Evolutionary conservation across 345 rosid genomes (phyloP), one percentile per base, ranked within the genome.

Genomic region (Pugionium dolabratum): DNA sequence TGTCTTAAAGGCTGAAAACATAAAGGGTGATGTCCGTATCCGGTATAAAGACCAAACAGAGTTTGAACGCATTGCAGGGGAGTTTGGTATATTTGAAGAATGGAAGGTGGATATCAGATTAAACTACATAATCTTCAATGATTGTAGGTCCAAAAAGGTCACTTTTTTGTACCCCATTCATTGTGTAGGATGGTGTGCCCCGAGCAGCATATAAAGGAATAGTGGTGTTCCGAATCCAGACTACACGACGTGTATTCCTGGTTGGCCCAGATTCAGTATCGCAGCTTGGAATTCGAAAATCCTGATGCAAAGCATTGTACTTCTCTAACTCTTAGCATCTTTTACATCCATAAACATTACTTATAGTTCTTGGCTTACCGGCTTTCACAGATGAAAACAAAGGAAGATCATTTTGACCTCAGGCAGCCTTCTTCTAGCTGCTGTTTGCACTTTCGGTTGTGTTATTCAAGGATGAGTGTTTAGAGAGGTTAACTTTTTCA

Each of bases 141-240:
- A 64, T 49, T 57, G 41, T 49, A 40, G 56, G 65, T 48, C 11
- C 34, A 54, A 62, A 18, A 36, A 8, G 7, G 45, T 60, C 59
- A 58, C 35, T 11, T 44, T 58, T 66, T 27, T 44, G 56, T 60
- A 30, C 4, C 59, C 31, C 27, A 33, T 49, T 44, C 26, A 48
- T 71, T 57, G 46, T 58, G 30, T 69, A 94, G 99, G 99, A 94
- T 65, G 99, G 99, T 79, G 79, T 94, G 41, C 97, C 97, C 31
- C 88, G 99, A 75, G 81, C 96, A 66, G 89, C 99, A 62, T 90
- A 88, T 75, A 90, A 90, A 79, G 97, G 99, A 75, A 77, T 86
- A 27, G 96, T 94, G 63, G 87, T 85, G 72, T 88, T 90, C 80
- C 79, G 95, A 34, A 59, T 79, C 77, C 90, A 83, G 39, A 74